Percentiles rank a stretch among this genome's conserved stretches.
Conservation (phyloP, 805 yeast genomes). For the Candida silvatica region DNA sequence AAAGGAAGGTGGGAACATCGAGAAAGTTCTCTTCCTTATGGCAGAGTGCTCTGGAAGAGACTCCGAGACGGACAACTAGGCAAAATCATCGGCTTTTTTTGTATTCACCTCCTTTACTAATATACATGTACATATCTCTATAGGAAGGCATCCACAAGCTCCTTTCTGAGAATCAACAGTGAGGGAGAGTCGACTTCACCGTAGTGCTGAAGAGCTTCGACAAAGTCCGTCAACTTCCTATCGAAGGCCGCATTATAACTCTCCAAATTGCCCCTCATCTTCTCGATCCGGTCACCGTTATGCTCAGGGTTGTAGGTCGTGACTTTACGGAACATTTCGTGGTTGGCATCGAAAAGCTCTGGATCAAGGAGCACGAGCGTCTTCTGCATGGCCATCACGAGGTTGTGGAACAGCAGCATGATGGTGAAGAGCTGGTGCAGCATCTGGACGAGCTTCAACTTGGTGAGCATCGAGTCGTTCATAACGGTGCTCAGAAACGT, state of each 20-base stretch:
- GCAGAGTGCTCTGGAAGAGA: constrained; percentile 40
- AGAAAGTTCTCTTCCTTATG: constrained; percentile 63
- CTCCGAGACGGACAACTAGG: constrained; percentile 3
- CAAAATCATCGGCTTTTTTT: background rate
- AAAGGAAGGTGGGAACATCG: constrained; percentile 59
- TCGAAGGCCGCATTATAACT: constrained; percentile 37
- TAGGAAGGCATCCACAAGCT: constrained; percentile 25
- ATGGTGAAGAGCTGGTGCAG: constrained; percentile 37
- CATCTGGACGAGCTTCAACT: constrained; percentile 39
- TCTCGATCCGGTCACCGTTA: constrained; percentile 25
- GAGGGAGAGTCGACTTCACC: constrained; percentile 44
- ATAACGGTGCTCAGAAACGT: constrained; percentile 54
- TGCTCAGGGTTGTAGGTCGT: constrained; percentile 32
- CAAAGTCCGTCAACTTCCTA: constrained; percentile 34
- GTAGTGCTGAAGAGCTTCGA: constrained; percentile 34
- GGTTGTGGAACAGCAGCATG: constrained; percentile 38
- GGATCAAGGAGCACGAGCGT: constrained; percentile 41
- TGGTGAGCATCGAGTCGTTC: constrained; percentile 60
- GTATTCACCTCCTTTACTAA: background rate
- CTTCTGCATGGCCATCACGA: constrained; percentile 44
- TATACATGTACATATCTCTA: background rate
- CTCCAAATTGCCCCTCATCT: constrained; percentile 31
- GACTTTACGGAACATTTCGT: constrained; percentile 22
- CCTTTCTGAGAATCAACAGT: constrained; percentile 32
- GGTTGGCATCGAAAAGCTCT: constrained; percentile 33